Conservation (phyloP, 495 filamentous ascomycete species). For the Neurospora sp. region DNA sequence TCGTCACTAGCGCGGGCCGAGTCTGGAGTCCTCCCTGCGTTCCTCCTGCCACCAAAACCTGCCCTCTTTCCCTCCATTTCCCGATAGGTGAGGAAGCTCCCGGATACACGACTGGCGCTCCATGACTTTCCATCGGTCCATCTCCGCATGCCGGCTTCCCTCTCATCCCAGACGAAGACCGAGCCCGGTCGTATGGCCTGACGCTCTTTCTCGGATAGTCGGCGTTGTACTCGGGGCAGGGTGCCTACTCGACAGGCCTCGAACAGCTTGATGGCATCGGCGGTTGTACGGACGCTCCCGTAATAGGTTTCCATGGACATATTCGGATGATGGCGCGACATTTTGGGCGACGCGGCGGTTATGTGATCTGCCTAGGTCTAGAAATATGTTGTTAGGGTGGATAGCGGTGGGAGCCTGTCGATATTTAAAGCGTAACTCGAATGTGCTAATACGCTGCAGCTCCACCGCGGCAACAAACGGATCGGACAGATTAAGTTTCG, state of each 20-base stretch:
- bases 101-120: conserved; percentile 95
- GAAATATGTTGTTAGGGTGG: not conserved
- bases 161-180: conserved; percentile 98
- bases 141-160: conserved; percentile 93
- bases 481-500: not conserved
- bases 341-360: not conserved
- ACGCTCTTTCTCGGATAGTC: conserved; percentile 93
- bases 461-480: not conserved
- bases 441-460: not conserved
- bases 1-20: conserved; percentile 71
- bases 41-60: conserved; percentile 42
- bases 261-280: conserved; percentile 93
- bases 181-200: conserved; percentile 91
- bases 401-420: not conserved
- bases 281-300: conserved; percentile 82
- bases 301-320: conserved; percentile 86
- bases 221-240: conserved; percentile 81
- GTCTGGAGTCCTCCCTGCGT: conserved; percentile 68
- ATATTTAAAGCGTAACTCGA: not conserved
- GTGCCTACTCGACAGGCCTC: conserved; percentile 89
- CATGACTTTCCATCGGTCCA: conserved; percentile 99
- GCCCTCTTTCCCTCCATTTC: conserved; percentile 97
- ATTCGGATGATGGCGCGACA: conserved; percentile 1
- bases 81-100: conserved; percentile 92
- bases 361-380: not conserved